These are phyloP conservation scores for Arctium minus DNA, from an alignment of 129 eudicot species.

Conservation along the genomic window DNA sequence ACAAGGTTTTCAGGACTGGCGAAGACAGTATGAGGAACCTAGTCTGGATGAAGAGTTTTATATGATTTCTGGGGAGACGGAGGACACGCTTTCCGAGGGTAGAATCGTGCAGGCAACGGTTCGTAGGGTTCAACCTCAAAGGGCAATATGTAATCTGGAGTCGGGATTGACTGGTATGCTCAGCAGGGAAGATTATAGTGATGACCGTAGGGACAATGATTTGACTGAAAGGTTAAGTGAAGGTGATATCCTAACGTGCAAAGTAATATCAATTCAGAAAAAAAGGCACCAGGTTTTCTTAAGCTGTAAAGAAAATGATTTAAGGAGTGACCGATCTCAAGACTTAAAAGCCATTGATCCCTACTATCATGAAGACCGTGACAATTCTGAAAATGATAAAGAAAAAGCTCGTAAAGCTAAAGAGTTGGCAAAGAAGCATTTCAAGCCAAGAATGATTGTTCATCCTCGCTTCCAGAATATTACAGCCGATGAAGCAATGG, in stretches of 20 bases:
- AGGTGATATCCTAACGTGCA: conserved; percentile 82
- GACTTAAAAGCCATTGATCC: conserved; percentile 44
- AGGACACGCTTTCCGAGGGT: conserved; percentile 77
- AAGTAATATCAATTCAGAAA: conserved; percentile 51
- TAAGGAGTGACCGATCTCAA: conserved; percentile 51
- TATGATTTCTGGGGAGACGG: conserved; percentile 90
- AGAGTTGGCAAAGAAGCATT: conserved; percentile 85
- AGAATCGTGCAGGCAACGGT: conserved; percentile 82
- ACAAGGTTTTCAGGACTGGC: conserved; percentile 91
- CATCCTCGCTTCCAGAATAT: conserved; percentile 94
- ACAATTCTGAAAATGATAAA: conserved; percentile 39
- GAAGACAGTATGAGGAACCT: conserved; percentile 54
- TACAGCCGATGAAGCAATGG: conserved; percentile 89
- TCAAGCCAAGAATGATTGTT: conserved; percentile 86
- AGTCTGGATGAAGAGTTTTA: conserved; percentile 63
- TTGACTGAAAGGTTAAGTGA: conserved; percentile 77
- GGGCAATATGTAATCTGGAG: conserved; percentile 67
- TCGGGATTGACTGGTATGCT: conserved; percentile 85
- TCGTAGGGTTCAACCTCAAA: conserved; percentile 74
- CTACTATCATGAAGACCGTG: conserved; percentile 71
- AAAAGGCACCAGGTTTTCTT: conserved; percentile 57
- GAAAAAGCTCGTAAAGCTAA: conserved; percentile 73
- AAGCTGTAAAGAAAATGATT: conserved; percentile 69
- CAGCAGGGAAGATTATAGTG: conserved; percentile 67
- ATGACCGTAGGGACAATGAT: conserved; percentile 74